phyloP scores from a whole-genome alignment of 345 rosid genomes.

The Ailanthus altissimus region DNA sequence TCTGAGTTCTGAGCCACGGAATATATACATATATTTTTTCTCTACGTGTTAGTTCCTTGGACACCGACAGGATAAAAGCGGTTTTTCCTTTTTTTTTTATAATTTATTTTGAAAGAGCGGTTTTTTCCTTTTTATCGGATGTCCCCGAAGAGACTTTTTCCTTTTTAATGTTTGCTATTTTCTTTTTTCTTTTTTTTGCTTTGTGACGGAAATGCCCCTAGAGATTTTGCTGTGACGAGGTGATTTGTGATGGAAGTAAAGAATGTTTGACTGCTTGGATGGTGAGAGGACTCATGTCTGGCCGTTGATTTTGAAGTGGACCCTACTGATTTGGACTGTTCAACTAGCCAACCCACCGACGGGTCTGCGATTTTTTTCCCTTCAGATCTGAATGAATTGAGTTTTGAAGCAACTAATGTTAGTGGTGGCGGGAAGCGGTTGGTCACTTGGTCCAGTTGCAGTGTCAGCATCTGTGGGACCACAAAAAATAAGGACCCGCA shows the following conservation, averaged over 20 bases:
- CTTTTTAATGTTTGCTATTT: not conserved
- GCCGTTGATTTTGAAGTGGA: constrained; percentile 9
- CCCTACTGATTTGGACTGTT: not conserved
- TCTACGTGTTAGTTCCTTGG: not conserved
- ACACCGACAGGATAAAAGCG: no score
- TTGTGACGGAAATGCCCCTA: constrained; percentile 16
- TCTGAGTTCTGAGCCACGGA: constrained; percentile 6
- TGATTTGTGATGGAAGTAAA: not conserved
- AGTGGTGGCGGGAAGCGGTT: not conserved
- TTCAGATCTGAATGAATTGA: not conserved
- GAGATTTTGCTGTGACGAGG: not conserved
- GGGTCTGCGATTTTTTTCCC: not conserved
- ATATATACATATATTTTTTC: not conserved
- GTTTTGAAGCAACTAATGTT: not conserved
- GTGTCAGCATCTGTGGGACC: constrained; percentile 6
- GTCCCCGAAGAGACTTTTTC: no score
- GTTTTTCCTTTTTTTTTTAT: no score
- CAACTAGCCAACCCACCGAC: constrained; percentile 1
- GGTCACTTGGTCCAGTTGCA: constrained; percentile 10
- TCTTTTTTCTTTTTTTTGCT: not conserved
- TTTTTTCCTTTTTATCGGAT: no score
- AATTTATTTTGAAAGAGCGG: no score
- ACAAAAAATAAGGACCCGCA: not conserved
- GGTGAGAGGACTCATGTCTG: not conserved
- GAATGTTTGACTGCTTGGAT: not conserved